phyloP scores from a whole-genome alignment of 129 eudicot genomes.

The Saposhnikovia divaricata region DNA sequence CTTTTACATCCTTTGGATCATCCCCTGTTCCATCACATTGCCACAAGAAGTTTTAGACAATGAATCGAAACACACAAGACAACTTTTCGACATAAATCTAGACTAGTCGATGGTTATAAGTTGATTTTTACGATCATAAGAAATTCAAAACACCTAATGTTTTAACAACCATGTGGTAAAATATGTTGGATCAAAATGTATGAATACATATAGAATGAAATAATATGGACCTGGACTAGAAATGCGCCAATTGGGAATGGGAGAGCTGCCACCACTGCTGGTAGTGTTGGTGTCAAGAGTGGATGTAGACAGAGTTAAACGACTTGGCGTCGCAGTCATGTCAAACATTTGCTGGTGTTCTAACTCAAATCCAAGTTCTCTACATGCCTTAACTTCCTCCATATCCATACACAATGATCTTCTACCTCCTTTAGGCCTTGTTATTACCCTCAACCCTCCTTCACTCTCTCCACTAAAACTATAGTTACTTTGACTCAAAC shows the following conservation, averaged over 20 bases:
- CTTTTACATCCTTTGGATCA: constrained; percentile 23
- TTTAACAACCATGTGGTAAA: background rate
- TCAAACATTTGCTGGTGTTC: constrained; percentile 11
- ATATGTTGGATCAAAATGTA: background rate
- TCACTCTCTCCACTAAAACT: constrained; percentile 16
- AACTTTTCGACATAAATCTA: background rate
- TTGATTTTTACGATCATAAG: background rate
- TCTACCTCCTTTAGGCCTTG: constrained; percentile 21
- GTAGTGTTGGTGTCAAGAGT: constrained; percentile 9
- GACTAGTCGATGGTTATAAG: background rate
- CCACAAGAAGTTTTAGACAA: constrained; percentile 3
- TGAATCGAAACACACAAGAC: background rate
- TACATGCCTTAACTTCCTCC: constrained; percentile 24
- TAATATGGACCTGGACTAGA: constrained; percentile 8
- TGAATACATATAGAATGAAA: background rate
- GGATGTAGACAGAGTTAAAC: constrained; percentile 1
- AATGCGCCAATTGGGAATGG: constrained; percentile 10
- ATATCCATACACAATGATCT: constrained; percentile 18
- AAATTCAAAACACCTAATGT: background rate
- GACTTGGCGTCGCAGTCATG: constrained; percentile 1
- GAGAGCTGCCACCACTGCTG: constrained; percentile 16
- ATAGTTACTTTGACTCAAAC: constrained; percentile 2
- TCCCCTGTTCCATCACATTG: constrained; percentile 12
- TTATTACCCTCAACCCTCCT: constrained; percentile 14
- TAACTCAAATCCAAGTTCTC: constrained; percentile 20